Percentiles rank a stretch among this genome's conserved stretches.
These are phyloP conservation scores for Drechmeria coniospora DNA, from an alignment of 2,329 filamentous ascomycete species.

Conservation along the genomic window DNA sequence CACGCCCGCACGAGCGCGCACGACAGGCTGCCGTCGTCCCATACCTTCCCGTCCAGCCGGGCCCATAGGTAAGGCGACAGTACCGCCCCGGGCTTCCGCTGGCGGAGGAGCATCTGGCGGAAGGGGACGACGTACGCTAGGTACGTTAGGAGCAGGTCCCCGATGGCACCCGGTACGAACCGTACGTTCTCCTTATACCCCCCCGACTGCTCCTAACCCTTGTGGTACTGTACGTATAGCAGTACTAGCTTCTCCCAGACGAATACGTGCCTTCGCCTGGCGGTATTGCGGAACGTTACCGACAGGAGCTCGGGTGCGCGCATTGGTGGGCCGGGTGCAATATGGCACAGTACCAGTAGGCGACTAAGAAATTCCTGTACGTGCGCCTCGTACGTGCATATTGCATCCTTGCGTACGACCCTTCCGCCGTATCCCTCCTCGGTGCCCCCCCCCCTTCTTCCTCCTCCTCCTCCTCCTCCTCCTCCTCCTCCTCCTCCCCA, in stretches of 20 bases:
- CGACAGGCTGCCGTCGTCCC: background rate
- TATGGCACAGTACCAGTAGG: background rate
- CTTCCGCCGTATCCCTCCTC: background rate
- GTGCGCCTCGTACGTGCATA: slow-evolving; percentile 1
- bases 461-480: too few species aligned
- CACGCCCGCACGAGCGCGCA: background rate
- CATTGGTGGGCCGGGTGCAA: background rate
- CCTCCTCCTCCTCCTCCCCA: too few species aligned
- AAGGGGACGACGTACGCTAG: background rate
- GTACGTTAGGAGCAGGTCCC: background rate
- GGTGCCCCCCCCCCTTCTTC: too few species aligned
- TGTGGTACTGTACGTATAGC: background rate
- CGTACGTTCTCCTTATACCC: background rate
- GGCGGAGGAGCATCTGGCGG: background rate
- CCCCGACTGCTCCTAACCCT: background rate
- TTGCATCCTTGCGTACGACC: slow-evolving; percentile 1
- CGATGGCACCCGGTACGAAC: background rate
- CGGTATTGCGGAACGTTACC: background rate
- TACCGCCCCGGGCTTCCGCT: background rate
- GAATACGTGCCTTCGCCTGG: background rate
- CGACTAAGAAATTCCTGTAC: slow-evolving; percentile 1
- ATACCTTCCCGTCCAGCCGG: background rate
- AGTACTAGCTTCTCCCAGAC: background rate
- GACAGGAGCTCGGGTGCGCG: background rate
- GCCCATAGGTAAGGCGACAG: background rate